phyloP scores from a whole-genome alignment of 352 stramenopile genomes.

The Phytophthora melonis region DNA sequence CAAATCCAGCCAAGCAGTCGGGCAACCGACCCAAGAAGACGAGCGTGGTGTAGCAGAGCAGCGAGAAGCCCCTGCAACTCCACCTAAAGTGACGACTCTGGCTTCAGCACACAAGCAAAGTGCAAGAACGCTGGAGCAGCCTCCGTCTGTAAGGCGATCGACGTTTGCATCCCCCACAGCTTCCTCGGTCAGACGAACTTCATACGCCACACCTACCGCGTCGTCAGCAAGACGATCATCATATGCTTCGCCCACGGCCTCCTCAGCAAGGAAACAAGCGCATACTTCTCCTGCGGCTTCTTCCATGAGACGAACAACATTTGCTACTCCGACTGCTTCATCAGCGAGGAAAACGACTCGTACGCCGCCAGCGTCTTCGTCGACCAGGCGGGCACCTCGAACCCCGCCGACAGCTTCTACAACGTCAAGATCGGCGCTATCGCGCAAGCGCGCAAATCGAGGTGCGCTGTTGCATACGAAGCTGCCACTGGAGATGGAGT shows the following conservation, averaged over 20 bases:
- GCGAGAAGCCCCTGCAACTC: not conserved
- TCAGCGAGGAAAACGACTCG: slow-evolving; percentile 28
- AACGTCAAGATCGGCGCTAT: slow-evolving; percentile 32
- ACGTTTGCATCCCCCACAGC: slow-evolving; percentile 16
- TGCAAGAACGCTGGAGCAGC: not conserved
- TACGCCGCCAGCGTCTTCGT: slow-evolving; percentile 4
- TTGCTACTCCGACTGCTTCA: slow-evolving; percentile 24
- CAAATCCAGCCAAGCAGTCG: slow-evolving; percentile 7
- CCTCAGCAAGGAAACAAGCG: slow-evolving; percentile 17
- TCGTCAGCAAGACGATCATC: slow-evolving; percentile 18
- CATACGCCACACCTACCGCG: slow-evolving; percentile 18
- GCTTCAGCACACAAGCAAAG: slow-evolving; percentile 14
- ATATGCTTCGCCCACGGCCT: slow-evolving; percentile 18
- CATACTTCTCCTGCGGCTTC: slow-evolving; percentile 18
- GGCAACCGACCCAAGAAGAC: slow-evolving; percentile 25
- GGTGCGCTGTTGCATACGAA: slow-evolving; percentile 60
- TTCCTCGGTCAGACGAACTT: slow-evolving; percentile 13
- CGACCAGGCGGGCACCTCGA: slow-evolving; percentile 11
- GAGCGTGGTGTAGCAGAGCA: not conserved
- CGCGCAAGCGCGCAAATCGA: slow-evolving; percentile 39
- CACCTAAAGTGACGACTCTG: slow-evolving; percentile 1
- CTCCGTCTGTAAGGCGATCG: slow-evolving; percentile 3
- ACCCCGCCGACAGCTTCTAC: slow-evolving; percentile 21
- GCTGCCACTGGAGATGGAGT: slow-evolving; percentile 68
- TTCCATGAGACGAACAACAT: slow-evolving; percentile 23